Evolutionary conservation across 106 monocot species (phyloP).

Genomic region (Apostasia ramifera): DNA sequence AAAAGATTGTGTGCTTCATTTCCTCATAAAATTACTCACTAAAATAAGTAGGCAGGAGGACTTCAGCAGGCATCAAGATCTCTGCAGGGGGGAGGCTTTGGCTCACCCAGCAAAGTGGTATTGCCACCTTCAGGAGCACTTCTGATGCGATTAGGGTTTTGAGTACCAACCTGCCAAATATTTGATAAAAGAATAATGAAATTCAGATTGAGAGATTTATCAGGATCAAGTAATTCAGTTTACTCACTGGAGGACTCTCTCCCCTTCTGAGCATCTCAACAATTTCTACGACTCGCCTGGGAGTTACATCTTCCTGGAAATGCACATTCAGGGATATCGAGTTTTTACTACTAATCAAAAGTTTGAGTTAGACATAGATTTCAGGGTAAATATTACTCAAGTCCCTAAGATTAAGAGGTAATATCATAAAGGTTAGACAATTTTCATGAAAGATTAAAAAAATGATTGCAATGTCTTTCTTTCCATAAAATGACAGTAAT

Average conservation of each 20-base stretch:
- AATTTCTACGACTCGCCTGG: constrained; percentile 80
- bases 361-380: no score
- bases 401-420: no score
- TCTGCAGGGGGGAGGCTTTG: constrained; percentile 82
- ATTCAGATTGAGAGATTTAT: not conserved
- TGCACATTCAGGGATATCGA: no score
- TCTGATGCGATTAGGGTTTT: constrained; percentile 60
- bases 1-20: no score
- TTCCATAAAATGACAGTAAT: no score
- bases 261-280: constrained; percentile 90
- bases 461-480: no score
- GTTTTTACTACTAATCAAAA: no score
- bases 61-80: constrained; percentile 84
- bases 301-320: constrained; percentile 80
- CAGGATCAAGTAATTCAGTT: not conserved
- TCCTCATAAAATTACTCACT: no score
- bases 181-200: not conserved
- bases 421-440: no score
- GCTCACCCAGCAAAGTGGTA: constrained; percentile 70
- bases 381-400: no score
- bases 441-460: no score
- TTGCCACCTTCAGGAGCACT: constrained; percentile 85
- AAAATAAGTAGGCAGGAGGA: no score
- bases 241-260: constrained; percentile 73
- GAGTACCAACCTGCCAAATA: constrained; percentile 69